Conservation (phyloP, 1,284 basidiomycete species). For the Ustilago crameri region DNA sequence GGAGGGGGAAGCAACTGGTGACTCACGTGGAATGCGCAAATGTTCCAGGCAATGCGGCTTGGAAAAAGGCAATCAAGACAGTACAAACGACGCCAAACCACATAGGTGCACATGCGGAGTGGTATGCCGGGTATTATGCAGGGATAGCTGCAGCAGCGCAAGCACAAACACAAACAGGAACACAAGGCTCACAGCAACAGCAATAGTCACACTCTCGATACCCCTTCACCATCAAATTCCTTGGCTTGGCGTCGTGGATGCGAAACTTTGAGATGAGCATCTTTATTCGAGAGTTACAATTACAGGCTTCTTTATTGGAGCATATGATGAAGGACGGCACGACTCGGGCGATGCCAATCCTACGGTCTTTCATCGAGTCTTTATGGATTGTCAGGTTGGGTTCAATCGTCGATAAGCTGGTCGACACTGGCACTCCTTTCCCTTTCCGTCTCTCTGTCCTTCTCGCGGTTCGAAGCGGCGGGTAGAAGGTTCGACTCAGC, state of each 20-base stretch:
- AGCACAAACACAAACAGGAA: background rate
- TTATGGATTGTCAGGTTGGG: too few relatives aligned
- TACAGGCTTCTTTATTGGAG: too few relatives aligned
- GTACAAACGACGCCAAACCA: conserved; percentile 31
- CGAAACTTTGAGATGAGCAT: too few relatives aligned
- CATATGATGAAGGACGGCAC: too few relatives aligned
- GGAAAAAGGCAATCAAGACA: conserved; percentile 31
- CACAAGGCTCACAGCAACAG: too few relatives aligned
- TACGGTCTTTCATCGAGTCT: too few relatives aligned
- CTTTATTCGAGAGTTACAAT: too few relatives aligned
- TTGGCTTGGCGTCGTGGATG: too few relatives aligned
- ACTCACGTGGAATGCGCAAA: conserved; percentile 19
- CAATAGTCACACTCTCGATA: too few relatives aligned
- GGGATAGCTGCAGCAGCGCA: conserved; percentile 4
- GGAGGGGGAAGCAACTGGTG: conserved; percentile 13
- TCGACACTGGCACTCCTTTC: conserved; percentile 37
- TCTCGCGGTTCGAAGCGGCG: background rate
- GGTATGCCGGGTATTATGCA: conserved; percentile 27
- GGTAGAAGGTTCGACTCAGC: background rate
- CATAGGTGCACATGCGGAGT: conserved; percentile 5
- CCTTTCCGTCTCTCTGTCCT: conserved; percentile 4
- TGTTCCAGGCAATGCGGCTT: conserved; percentile 23
- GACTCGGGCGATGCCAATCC: too few relatives aligned
- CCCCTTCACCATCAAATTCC: too few relatives aligned
- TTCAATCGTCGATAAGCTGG: conserved; percentile 33